These are phyloP conservation scores for Flammula alnicola DNA, from an alignment of 1,284 basidiomycete genomes.

Conservation along the genomic window DNA sequence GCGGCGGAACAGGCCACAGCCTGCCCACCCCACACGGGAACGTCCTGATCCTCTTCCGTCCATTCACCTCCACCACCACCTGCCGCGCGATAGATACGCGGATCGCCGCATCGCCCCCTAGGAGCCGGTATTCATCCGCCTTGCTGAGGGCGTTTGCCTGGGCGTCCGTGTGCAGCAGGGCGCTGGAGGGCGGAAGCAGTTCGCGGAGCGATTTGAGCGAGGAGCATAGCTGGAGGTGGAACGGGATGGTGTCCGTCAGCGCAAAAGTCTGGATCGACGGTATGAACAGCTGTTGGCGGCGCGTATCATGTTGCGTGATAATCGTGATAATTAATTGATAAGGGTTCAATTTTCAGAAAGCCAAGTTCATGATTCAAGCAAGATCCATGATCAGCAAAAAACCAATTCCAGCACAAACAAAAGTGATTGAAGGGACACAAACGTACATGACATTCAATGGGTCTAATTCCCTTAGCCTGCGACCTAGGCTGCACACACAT, in stretches of 20 bases:
- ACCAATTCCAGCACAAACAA: background rate
- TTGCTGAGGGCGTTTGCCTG: background rate
- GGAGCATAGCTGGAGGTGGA: constrained; percentile 43
- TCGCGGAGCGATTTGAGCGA: constrained; percentile 36
- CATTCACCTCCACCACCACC: constrained; percentile 39
- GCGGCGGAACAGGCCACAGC: constrained; percentile 38
- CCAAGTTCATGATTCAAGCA: too few species aligned
- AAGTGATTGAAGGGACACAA: constrained; percentile 6
- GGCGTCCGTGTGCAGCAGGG: constrained; percentile 21
- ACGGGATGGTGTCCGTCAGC: constrained; percentile 41
- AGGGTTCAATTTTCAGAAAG: too few species aligned
- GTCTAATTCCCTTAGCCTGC: constrained; percentile 23
- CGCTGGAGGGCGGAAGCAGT: constrained; percentile 32
- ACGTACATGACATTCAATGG: constrained; percentile 51
- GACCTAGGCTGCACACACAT: constrained; percentile 35
- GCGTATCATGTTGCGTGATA: background rate
- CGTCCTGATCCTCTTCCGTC: constrained; percentile 35
- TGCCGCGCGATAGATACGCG: constrained; percentile 41
- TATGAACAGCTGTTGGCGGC: constrained; percentile 32
- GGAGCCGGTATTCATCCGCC: constrained; percentile 2
- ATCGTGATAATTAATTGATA: too few species aligned
- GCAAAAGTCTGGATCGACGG: constrained; percentile 41
- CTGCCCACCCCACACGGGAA: constrained; percentile 37
- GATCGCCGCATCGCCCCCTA: constrained; percentile 19
- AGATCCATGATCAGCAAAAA: too few species aligned